These are phyloP conservation scores for Monilinia laxa DNA, from an alignment of 2,329 filamentous ascomycete species.

Conservation along the genomic window DNA sequence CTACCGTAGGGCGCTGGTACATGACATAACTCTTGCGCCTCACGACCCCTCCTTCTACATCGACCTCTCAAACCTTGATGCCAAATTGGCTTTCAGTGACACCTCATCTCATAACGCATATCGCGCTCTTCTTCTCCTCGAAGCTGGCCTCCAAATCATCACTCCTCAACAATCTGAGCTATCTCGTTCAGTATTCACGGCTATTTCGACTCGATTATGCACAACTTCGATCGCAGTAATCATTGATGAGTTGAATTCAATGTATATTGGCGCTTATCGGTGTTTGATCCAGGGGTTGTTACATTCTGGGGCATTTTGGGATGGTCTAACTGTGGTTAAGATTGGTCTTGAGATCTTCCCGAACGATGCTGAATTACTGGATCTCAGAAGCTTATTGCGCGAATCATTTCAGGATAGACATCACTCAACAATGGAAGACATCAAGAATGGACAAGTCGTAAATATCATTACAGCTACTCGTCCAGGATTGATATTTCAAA, in stretches of 20 bases:
- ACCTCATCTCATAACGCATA: conserved; percentile 29
- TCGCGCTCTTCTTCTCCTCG: conserved; percentile 30
- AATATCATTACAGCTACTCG: conserved; percentile 18
- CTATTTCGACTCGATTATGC: background rate
- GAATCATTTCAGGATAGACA: conserved; percentile 24
- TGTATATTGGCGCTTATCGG: conserved; percentile 26
- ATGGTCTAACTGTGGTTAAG: conserved; percentile 30
- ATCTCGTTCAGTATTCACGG: conserved; percentile 15
- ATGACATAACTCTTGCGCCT: conserved; percentile 21
- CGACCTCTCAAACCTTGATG: conserved; percentile 25
- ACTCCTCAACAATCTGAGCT: conserved; percentile 8
- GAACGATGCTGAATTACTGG: conserved; percentile 24
- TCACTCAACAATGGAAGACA: background rate
- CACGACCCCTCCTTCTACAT: conserved; percentile 32
- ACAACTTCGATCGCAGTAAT: conserved; percentile 18
- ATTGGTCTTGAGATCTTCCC: conserved; percentile 25
- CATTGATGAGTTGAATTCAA: conserved; percentile 26
- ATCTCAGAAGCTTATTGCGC: conserved; percentile 19
- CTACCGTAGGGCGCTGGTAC: conserved; percentile 24
- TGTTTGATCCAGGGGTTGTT: conserved; percentile 28
- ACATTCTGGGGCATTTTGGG: conserved; percentile 32
- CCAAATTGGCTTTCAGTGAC: conserved; percentile 34
- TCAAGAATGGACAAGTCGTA: background rate
- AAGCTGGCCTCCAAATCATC: conserved; percentile 26
- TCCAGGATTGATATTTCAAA: conserved; percentile 32